Evolutionary conservation across 2,329 filamentous ascomycete genomes (phyloP).

Genomic region (Colletotrichum horii): DNA sequence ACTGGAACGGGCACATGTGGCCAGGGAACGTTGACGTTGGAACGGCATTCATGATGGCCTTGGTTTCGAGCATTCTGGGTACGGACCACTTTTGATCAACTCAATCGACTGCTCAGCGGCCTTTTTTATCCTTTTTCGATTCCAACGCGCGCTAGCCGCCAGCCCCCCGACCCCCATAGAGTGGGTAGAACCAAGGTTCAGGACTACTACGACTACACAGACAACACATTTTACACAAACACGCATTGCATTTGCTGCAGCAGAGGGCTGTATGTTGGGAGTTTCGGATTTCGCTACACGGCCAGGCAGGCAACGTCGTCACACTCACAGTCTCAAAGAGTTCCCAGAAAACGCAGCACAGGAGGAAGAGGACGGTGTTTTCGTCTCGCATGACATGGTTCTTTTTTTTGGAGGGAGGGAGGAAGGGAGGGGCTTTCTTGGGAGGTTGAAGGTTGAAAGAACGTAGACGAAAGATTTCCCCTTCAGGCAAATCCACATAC

Average conservation of each 20-base stretch:
- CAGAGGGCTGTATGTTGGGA: conserved; percentile 18
- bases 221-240: background rate
- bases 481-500: background rate
- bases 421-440: background rate
- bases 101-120: background rate
- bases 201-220: background rate
- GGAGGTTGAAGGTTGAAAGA: background rate
- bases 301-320: conserved; percentile 10
- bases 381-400: background rate
- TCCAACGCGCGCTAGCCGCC: background rate
- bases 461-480: background rate
- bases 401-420: background rate
- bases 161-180: background rate
- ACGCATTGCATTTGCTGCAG: conserved; percentile 22
- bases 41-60: background rate
- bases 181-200: background rate
- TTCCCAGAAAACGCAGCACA: background rate
- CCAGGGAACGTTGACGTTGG: background rate
- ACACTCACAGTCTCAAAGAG: background rate
- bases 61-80: background rate
- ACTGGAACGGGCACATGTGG: background rate
- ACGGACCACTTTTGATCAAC: background rate
- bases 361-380: background rate
- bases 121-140: background rate
- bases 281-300: conserved; percentile 18